Evolutionary conservation across 768 basidiomycete genomes (phyloP).

Genomic region (Mycena indigotica): DNA sequence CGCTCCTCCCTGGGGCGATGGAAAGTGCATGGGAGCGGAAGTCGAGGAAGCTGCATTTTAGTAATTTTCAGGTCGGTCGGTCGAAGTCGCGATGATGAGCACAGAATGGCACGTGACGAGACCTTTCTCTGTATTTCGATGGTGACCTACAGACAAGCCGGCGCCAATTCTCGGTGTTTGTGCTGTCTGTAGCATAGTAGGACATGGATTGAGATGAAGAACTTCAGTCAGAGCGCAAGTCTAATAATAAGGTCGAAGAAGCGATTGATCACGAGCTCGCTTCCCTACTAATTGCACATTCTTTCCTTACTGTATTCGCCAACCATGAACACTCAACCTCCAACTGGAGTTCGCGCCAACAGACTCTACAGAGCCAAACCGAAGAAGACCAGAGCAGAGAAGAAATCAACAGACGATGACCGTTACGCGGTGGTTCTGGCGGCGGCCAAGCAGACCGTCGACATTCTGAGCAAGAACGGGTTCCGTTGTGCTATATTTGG

Average conservation of each 20-base stretch:
- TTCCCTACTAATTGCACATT: too few relatives aligned
- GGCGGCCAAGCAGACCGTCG: constrained; percentile 32
- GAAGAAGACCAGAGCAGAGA: constrained; percentile 19
- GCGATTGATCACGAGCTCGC: too few relatives aligned
- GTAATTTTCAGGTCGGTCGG: too few relatives aligned
- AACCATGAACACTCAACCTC: neutral
- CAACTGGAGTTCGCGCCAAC: neutral
- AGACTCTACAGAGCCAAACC: constrained; percentile 1
- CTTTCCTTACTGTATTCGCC: too few relatives aligned
- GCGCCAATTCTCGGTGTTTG: too few relatives aligned
- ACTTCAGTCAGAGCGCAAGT: too few relatives aligned
- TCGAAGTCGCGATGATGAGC: constrained; percentile 4
- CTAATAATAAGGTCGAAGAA: too few relatives aligned
- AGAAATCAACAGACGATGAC: constrained; percentile 15
- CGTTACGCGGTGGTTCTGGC: constrained; percentile 26
- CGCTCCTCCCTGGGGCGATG: constrained; percentile 57
- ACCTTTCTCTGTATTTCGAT: too few relatives aligned
- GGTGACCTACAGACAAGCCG: too few relatives aligned
- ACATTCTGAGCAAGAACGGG: constrained; percentile 27
- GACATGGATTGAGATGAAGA: too few relatives aligned
- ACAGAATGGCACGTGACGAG: neutral
- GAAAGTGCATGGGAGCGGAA: constrained; percentile 28
- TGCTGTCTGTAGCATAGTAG: too few relatives aligned
- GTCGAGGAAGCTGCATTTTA: neutral
- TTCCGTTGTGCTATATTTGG: constrained; percentile 39